phyloP scores from a whole-genome alignment of 2,329 filamentous ascomycete genomes.

The Waltergamsia citrina region DNA sequence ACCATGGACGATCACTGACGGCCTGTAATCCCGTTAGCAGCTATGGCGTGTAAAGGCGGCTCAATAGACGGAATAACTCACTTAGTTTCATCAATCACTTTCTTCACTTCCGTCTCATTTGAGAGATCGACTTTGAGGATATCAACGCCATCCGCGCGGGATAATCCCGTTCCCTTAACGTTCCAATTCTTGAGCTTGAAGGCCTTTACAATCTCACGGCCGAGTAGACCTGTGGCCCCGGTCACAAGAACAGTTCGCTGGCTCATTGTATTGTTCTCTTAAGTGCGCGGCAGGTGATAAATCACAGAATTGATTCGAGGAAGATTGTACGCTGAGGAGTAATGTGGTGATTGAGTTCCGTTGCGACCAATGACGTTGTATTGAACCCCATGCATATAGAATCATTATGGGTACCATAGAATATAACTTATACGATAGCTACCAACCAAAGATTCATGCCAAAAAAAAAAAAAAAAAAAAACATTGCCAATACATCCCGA shows the following conservation, averaged over 20 bases:
- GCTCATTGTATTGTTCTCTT: constrained; percentile 9
- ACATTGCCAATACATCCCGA: too few relatives aligned
- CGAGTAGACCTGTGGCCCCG: constrained; percentile 75
- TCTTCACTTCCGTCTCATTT: constrained; percentile 34
- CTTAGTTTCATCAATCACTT: constrained; percentile 43
- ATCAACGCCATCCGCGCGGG: constrained; percentile 60
- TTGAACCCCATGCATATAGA: too few relatives aligned
- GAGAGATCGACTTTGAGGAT: constrained; percentile 52
- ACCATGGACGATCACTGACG: constrained; percentile 76
- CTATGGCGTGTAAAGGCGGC: neutral
- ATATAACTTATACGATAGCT: too few relatives aligned
- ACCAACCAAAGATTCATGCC: too few relatives aligned
- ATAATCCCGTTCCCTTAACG: constrained; percentile 66
- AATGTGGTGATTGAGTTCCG: too few relatives aligned
- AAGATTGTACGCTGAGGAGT: too few relatives aligned
- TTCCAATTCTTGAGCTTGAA: constrained; percentile 56
- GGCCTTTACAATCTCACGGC: constrained; percentile 63
- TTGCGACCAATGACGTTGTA: too few relatives aligned
- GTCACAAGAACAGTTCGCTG: constrained; percentile 59
- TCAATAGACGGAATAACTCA: constrained; percentile 20
- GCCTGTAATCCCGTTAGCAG: constrained; percentile 33
- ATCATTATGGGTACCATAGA: too few relatives aligned
- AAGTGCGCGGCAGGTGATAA: neutral
- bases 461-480: too few relatives aligned
- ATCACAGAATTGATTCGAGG: too few relatives aligned